Evolutionary conservation across 768 basidiomycete genomes (phyloP).

Genomic region (Leccinum subtestaceum): DNA sequence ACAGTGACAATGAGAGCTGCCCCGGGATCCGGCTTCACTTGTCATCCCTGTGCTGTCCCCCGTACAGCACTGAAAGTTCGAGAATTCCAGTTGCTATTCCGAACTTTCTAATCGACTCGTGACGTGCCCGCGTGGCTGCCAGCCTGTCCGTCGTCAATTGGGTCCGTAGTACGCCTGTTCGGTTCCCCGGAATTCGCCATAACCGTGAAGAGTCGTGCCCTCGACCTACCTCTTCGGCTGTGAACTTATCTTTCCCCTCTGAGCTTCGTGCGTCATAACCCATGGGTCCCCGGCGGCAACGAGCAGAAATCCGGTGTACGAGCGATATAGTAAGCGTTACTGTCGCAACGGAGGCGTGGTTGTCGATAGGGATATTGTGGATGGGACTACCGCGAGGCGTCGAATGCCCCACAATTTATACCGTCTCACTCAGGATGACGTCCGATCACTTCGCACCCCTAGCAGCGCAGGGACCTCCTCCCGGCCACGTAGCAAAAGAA

Average conservation of each 20-base stretch:
- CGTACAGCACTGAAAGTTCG: constrained; percentile 2
- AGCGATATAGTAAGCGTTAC: background rate
- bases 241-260: constrained; percentile 2
- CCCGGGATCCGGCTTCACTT: constrained; percentile 11
- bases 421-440: background rate
- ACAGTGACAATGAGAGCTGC: constrained; percentile 1
- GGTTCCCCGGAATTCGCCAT: constrained; percentile 19
- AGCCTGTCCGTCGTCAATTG: background rate
- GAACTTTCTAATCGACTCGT: background rate
- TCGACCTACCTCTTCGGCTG: background rate
- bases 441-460: constrained; percentile 8
- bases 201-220: constrained; percentile 10
- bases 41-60: constrained; percentile 12
- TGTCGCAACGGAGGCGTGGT: background rate
- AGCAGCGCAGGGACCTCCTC: background rate
- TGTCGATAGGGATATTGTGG: background rate
- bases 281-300: constrained; percentile 3
- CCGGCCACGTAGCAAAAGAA: background rate
- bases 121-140: background rate
- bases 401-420: constrained; percentile 11
- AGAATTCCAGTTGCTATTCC: constrained; percentile 2
- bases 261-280: constrained; percentile 2
- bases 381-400: constrained; percentile 6
- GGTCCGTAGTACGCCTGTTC: constrained; percentile 2
- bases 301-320: background rate